Base-by-base conservation (phyloP, 495 filamentous ascomycete species). In the Aspergillus taichungensis region DNA sequence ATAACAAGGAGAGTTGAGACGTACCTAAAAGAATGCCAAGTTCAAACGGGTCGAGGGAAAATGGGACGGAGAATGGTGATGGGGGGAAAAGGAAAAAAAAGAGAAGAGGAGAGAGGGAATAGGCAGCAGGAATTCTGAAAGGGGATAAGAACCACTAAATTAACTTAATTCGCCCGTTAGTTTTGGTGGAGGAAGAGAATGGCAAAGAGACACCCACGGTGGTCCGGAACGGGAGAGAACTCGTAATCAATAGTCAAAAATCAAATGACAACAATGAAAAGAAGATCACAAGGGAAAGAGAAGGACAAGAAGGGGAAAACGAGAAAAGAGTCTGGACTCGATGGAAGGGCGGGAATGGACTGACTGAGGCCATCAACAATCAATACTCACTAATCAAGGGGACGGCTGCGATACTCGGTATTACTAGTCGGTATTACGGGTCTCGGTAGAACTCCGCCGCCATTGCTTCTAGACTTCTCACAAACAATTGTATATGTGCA, bases 11-110 rank as follows among this genome's bases (percentile, higher is more conserved):
- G 49, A 40, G 41, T 38, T 29, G 38, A 31, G 30, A 43, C 44
- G 37, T 44, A 57, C 46, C 45, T 40, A 52, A 46, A 42, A 53
- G 42, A 51, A 55, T 40, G 50, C 55, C 55, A 58, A 58, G 55
- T 53, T 49, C 8, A 38, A 35, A 30, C 34, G 32, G 27, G 13
- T 48, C 30, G 41, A 52, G 29, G 24, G 39, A 34, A 13, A 46
- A 43, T 14, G 37, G 28, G 44, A 45, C 12, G 12, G 37, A 14
- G 28, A 31, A 12, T 38, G 36, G 33, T 24, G 37, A 39, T 30
- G 39, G 41, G 12, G 8, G 45, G 35, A 46, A 37, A 40, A 32
- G 34, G 32, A 42, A 37, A 37, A 44, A 35, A 37, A 27, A 34
- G 31, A 37, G 34, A 44, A 37, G 12, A 29, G 45, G 42, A 50